Conservation (phyloP, 257 asterid genomes). For the Lavandula angustifolia region DNA sequence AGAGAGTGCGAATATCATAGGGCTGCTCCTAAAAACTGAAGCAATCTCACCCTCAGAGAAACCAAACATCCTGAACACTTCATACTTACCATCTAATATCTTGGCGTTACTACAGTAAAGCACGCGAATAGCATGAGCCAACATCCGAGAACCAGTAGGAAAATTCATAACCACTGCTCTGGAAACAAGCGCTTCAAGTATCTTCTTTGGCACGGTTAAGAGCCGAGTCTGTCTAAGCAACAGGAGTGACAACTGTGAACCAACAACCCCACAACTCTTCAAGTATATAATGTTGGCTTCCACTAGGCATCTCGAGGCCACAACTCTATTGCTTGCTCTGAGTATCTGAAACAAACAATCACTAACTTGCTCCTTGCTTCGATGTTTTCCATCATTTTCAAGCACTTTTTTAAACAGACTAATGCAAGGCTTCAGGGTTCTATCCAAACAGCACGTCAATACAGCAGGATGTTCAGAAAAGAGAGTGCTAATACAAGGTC, state of each 20-base stretch:
- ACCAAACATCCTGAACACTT: neutral
- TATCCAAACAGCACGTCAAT: conserved; percentile 33
- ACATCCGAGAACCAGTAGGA: conserved; percentile 27
- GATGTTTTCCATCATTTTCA: conserved; percentile 17
- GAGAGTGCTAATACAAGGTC: conserved; percentile 30
- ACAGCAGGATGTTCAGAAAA: conserved; percentile 24
- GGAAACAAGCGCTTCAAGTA: conserved; percentile 32
- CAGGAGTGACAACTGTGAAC: conserved; percentile 31
- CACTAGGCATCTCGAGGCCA: conserved; percentile 1
- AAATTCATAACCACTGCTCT: conserved; percentile 35
- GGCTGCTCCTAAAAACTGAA: conserved; percentile 16
- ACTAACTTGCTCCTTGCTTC: neutral
- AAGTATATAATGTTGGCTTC: conserved; percentile 35
- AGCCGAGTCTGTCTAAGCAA: conserved; percentile 34
- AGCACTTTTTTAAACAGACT: conserved; percentile 25
- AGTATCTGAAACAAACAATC: conserved; percentile 31
- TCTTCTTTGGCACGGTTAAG: conserved; percentile 17
- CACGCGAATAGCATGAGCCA: conserved; percentile 2
- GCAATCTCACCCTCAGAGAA: conserved; percentile 18
- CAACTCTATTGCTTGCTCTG: conserved; percentile 27
- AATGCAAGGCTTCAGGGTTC: conserved; percentile 33
- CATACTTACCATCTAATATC: conserved; percentile 8
- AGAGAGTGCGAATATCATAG: neutral
- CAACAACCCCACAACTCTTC: conserved; percentile 39
- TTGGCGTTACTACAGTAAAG: neutral